Base-by-base conservation (phyloP, 2,329 filamentous ascomycete species). In the Gnomoniopsis sp. region DNA sequence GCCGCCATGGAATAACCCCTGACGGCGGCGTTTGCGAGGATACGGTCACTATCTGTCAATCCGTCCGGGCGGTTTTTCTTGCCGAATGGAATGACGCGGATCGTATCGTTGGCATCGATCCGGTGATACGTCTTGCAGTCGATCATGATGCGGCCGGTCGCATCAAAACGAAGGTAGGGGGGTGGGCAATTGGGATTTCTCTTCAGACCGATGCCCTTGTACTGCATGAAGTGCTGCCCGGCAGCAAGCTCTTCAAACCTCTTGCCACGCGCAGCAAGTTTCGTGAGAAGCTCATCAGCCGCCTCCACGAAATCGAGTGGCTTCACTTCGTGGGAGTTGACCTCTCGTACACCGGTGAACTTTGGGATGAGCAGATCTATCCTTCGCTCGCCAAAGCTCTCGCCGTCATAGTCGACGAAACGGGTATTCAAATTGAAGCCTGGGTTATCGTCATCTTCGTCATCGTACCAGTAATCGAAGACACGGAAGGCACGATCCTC, bases 401-500 rank as follows among this genome's bases (percentile, higher is more conserved):
- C 68, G n/a, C 73, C 73, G 52, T 75, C 70, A 23, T 68, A 74
- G 61, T 74, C 72, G 26, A 72, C 64, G 52, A 68, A 73, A 2
- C 60, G 33, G 7, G 65, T 60, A 1, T 60, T 52, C 22, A 74
- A 55, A 17, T 63, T 60, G 6, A 72, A 65, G 2, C 63, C 59
- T 0, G 66, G 65, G 2, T 58, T 47, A 1, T 65, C 55, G n/a
- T 66, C 65, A 7, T 57, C 30, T 17, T 65, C 63, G 14, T 57
- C 26, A 43, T 65, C 62, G 44, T 73, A 72, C 54, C 63, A 65
- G 62, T 65, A 67, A 34, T 62, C 65, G 4, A 58, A 46, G 7
- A 72, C 60, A 26, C 66, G 68, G 59, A 69, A 72, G 4, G 68
- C 70, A 17, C 71, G 68, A 43, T 66, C 51, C 48, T 70, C 66